A percentile compares a stretch with the other conserved stretches of the same genome.
Conservation (phyloP, 768 basidiomycete species). For the Scleroderma citrinum region DNA sequence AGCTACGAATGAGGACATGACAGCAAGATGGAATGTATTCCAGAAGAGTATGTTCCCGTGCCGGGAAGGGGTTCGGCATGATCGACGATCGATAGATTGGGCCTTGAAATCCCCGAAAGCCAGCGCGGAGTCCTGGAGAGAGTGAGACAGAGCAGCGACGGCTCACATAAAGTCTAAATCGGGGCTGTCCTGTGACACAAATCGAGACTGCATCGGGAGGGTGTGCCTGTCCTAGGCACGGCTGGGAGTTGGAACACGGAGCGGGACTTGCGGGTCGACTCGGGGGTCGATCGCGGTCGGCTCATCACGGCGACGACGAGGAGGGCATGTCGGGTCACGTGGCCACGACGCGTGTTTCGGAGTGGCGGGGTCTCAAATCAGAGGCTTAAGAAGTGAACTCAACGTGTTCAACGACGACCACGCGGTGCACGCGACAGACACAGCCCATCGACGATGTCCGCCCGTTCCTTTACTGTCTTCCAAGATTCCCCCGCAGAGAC, state of each 20-base stretch:
- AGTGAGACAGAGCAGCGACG: not conserved
- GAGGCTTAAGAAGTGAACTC: constrained; percentile 25
- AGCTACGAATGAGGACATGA: not conserved
- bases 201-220: too few relatives aligned
- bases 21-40: not conserved
- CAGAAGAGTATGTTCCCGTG: not conserved
- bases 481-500: constrained; percentile 44
- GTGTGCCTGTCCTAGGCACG: too few relatives aligned
- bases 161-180: too few relatives aligned
- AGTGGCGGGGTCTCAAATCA: constrained; percentile 30
- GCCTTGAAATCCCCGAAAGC: not conserved
- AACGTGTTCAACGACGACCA: constrained; percentile 29
- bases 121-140: not conserved
- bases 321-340: constrained; percentile 16
- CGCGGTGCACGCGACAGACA: constrained; percentile 10
- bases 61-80: not conserved
- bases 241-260: too few relatives aligned
- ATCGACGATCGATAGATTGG: not conserved
- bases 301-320: too few relatives aligned
- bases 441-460: constrained; percentile 39
- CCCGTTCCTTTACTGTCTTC: constrained; percentile 59
- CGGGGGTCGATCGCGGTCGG: too few relatives aligned
- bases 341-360: constrained; percentile 27
- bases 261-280: too few relatives aligned
- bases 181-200: too few relatives aligned